Percentiles rank a stretch among this genome's conserved stretches.
Conservation (phyloP, 208 protist species). For the Trypanosoma brucei region DNA sequence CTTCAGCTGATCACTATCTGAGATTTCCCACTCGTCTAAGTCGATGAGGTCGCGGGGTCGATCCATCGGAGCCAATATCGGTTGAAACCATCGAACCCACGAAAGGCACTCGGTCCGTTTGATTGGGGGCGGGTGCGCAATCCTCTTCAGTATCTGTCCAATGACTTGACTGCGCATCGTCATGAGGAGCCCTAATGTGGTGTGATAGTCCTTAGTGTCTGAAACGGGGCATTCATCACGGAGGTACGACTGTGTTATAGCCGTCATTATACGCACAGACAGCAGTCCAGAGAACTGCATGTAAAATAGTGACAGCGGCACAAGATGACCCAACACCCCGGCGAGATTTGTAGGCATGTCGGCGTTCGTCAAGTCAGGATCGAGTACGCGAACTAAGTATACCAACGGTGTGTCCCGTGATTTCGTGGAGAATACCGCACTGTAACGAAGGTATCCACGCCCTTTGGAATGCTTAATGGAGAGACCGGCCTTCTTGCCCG, state of each 20-base stretch:
- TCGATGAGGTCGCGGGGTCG: slow-evolving; percentile 44
- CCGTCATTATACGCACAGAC: slow-evolving; percentile 78
- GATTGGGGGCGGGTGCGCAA: slow-evolving; percentile 32
- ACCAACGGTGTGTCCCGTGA: slow-evolving; percentile 47
- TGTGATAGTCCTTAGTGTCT: slow-evolving; percentile 72
- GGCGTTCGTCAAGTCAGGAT: slow-evolving; percentile 42
- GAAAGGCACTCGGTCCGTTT: slow-evolving; percentile 48
- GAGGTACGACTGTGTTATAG: slow-evolving; percentile 81
- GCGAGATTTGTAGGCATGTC: slow-evolving; percentile 69
- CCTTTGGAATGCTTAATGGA: slow-evolving; percentile 75
- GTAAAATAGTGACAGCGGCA: slow-evolving; percentile 78
- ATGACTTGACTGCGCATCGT: slow-evolving; percentile 69
- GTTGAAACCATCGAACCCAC: slow-evolving; percentile 81
- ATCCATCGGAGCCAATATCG: slow-evolving; percentile 42
- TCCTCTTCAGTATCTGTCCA: slow-evolving; percentile 59
- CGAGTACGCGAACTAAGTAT: slow-evolving; percentile 72
- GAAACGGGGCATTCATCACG: slow-evolving; percentile 71
- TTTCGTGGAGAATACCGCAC: slow-evolving; percentile 63
- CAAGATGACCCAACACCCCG: slow-evolving; percentile 70
- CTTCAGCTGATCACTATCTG: slow-evolving; percentile 22
- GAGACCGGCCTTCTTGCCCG: slow-evolving; percentile 23
- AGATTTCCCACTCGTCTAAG: slow-evolving; percentile 79
- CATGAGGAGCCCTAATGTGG: slow-evolving; percentile 52
- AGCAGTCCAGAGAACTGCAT: slow-evolving; percentile 78
- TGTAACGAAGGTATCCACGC: slow-evolving; percentile 74